phyloP scores from a whole-genome alignment of 305 asterid genomes.

The Ilex paraguariensis region DNA sequence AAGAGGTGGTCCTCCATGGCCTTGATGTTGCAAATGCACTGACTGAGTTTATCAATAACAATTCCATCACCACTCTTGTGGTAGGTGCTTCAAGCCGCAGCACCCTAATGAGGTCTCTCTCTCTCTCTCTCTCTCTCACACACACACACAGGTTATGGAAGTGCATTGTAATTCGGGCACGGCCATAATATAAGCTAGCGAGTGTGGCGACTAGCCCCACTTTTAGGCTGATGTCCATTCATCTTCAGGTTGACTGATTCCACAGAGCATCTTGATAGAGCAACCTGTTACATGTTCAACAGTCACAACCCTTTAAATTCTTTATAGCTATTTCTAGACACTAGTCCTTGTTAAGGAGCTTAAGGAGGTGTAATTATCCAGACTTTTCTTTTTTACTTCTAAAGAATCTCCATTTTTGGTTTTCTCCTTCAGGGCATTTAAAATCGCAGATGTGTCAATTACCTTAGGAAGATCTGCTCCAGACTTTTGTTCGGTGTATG shows the following conservation, averaged over 20 bases:
- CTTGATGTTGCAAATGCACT: slow-evolving; percentile 50
- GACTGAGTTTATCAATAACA: slow-evolving; percentile 32
- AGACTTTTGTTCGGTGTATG: slow-evolving; percentile 61
- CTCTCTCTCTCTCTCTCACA: background rate
- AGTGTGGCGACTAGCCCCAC: too few relatives aligned
- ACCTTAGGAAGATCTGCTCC: slow-evolving; percentile 70
- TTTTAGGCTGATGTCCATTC: too few relatives aligned
- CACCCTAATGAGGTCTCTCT: slow-evolving; percentile 42
- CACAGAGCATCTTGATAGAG: too few relatives aligned
- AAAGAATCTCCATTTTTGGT: background rate
- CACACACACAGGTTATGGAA: background rate
- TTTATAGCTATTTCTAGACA: too few relatives aligned
- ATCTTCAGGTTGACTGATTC: too few relatives aligned
- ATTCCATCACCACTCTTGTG: slow-evolving; percentile 44
- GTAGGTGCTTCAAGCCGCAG: slow-evolving; percentile 62
- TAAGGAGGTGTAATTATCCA: too few relatives aligned
- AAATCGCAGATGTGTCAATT: slow-evolving; percentile 56
- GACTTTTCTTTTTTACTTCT: background rate
- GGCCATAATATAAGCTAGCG: too few relatives aligned
- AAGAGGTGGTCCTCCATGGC: slow-evolving; percentile 66
- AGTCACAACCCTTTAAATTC: too few relatives aligned
- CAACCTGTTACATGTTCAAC: too few relatives aligned
- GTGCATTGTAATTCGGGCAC: too few relatives aligned
- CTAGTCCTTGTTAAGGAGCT: too few relatives aligned
- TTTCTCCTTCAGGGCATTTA: slow-evolving; percentile 42